Base-by-base conservation (phyloP, 177 flowering plant genomes). In the Vitis hybrid region DNA sequence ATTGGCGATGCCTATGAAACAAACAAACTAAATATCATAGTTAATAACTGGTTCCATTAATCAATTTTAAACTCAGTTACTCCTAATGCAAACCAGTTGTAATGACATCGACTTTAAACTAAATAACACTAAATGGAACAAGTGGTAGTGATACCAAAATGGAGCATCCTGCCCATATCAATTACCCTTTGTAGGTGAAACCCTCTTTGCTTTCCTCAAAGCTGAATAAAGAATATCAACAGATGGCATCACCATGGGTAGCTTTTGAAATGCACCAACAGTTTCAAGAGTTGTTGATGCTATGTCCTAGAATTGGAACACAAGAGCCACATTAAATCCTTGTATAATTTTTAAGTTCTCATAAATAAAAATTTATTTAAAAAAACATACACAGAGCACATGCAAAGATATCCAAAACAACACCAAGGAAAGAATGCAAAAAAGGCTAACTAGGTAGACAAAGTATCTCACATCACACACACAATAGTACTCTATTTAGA, bases 171-270 rank as follows among this genome's bases (percentile, higher is more conserved):
- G 14, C 59, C 19, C 13, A 22, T 22, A 70, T 54, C 12, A 68
- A 66, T 72, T 83, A 92, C 99, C 97, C 77, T 92, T 92, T 22
- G 97, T 89, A 59, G 98, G 85, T 73, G 85, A 56, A 64, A 92
- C 82, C 85, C 84, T 89, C 84, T 70, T 92, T 47, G 94, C 89
- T 80, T 93, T 94, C 85, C 81, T 87, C 70, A 89, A 18, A 53
- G 99, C 93, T 10, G 99, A 95, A 72, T 75, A 73, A 49, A 92
- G 78, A 63, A 95, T 85, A 80, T 95, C 98, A 73, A 85, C 73
- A 24, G 98, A 89, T 65, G 96, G 98, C 95, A 85, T 87, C 75
- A 95, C 99, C 97, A 94, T 89, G 19, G 99, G 99, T 56, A 95
- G 82, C 84, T 92, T 93, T 80, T 95, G 98, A 77, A 95, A 95